phyloP scores from a whole-genome alignment of 1,284 basidiomycete genomes.

The Lignosus rhinocerotis region DNA sequence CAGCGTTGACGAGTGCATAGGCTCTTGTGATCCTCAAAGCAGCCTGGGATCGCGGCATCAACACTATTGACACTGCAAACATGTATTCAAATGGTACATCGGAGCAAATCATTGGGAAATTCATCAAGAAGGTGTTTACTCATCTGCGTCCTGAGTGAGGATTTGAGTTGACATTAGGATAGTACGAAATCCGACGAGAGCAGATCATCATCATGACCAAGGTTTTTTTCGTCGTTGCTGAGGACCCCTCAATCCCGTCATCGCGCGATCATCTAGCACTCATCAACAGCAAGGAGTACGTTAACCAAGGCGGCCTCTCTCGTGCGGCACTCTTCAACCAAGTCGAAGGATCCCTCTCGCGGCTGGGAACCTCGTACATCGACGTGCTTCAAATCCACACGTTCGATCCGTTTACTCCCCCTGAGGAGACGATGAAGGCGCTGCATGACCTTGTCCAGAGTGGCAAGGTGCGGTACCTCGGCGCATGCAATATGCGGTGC shows the following conservation, averaged over 20 bases:
- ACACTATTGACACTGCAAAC: conserved; percentile 60
- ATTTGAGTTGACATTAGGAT: background rate
- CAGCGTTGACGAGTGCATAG: background rate
- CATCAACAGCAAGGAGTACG: conserved; percentile 29
- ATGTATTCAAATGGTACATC: conserved; percentile 54
- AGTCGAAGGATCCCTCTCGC: conserved; percentile 45
- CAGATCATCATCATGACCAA: conserved; percentile 50
- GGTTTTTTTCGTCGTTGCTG: conserved; percentile 27
- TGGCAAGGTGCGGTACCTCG: conserved; percentile 35
- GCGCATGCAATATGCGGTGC: conserved; percentile 36
- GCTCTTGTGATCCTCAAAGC: conserved; percentile 43
- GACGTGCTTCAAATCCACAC: conserved; percentile 51
- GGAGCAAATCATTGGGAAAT: conserved; percentile 49
- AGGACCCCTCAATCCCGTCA: conserved; percentile 20
- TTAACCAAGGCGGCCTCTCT: conserved; percentile 35
- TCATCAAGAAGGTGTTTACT: conserved; percentile 44
- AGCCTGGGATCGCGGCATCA: conserved; percentile 52
- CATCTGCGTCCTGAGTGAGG: too few species aligned
- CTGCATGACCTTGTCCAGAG: conserved; percentile 36
- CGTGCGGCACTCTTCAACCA: conserved; percentile 57
- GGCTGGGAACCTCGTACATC: conserved; percentile 46
- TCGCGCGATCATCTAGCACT: conserved; percentile 18
- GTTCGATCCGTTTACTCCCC: conserved; percentile 56
- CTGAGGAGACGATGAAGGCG: conserved; percentile 38
- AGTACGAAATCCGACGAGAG: conserved; percentile 58